Conservation (phyloP, 176 grass and related monocot species). For the Calamus simplicifolius region DNA sequence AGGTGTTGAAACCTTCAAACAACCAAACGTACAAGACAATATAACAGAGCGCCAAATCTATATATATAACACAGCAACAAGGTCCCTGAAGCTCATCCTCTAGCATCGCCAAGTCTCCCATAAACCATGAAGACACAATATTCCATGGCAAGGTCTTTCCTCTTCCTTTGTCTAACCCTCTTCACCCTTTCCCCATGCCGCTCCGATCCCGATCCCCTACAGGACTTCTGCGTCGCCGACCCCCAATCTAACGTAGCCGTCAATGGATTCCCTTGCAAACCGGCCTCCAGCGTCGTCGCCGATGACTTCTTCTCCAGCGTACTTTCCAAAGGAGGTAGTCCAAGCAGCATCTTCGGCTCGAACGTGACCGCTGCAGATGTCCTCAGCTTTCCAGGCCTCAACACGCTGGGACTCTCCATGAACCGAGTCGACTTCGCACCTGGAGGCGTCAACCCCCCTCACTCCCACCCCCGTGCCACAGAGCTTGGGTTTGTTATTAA, state of each 20-base stretch:
- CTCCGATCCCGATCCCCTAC: slow-evolving; percentile 49
- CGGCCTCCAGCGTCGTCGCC: slow-evolving; percentile 32
- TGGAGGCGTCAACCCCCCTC: slow-evolving; percentile 70
- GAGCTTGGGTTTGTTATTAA: slow-evolving; percentile 49
- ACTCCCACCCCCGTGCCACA: slow-evolving; percentile 62
- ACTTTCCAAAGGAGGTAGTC: slow-evolving; percentile 21
- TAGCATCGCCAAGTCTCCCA: too few species aligned
- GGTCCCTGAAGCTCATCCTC: too few species aligned
- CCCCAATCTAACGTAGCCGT: neutral
- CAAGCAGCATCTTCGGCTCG: slow-evolving; percentile 24
- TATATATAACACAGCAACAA: too few species aligned
- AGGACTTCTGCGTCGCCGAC: slow-evolving; percentile 79
- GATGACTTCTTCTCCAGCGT: slow-evolving; percentile 72
- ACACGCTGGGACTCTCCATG: slow-evolving; percentile 79
- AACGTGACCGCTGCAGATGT: slow-evolving; percentile 41
- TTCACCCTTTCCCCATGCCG: too few species aligned
- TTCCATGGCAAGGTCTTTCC: neutral
- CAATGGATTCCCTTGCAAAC: slow-evolving; percentile 67
- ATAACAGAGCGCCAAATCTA: too few species aligned
- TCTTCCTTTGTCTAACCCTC: neutral
- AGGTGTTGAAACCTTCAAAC: too few species aligned
- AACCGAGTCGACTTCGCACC: slow-evolving; percentile 81
- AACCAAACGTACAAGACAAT: too few species aligned
- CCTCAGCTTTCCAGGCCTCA: slow-evolving; percentile 61
- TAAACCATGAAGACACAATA: too few species aligned